Base-by-base conservation (phyloP, 1,284 basidiomycete species). In the Marasmius fiardii region DNA sequence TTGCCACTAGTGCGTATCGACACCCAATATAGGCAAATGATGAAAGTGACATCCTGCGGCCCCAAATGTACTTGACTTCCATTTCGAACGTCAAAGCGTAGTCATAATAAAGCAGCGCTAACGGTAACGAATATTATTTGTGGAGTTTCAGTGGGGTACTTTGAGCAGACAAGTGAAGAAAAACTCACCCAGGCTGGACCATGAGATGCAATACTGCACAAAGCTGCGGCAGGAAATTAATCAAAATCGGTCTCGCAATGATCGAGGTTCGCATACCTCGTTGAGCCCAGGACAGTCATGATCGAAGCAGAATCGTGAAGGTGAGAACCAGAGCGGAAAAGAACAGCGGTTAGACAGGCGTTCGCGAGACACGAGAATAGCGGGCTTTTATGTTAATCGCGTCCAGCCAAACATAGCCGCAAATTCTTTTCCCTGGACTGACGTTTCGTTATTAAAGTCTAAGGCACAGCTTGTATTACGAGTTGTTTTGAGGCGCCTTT, bases 51-150 rank as follows among this genome's bases (percentile, higher is more conserved):
- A 65, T 54, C 44, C 45, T 63, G n/a, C 58, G 53, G 8, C 55
- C 45, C 65, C 65, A 67, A 20, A 67, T 61, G 48, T 65, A 65
- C 31, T 51, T 41, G 34, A 63, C 60, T 43, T 65, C 65, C 60
- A 57, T 60, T 1, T 48, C 52, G 14, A 67, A 64, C 34, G 63
- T 67, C 14, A 65, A 58, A 14, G 55, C 23, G 53, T 63, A 65
- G 24, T 65, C 64, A 33, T 61, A 64, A 20, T 62, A 65, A 10
- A 64, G 54, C 8, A 65, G 51, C 11, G 60, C 63, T 63, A n/a
- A 20, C 8, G 37, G 35, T 7, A 14, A 4, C 2, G 21, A n/a
- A n/a, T n/a, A n/a, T n/a, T n/a, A n/a, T n/a, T 48, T 37, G 41
- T 16, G 20, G 20, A 11, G 43, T 33, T 20, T 33, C 23, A 14